Evolutionary conservation across 345 rosid species (phyloP).

Genomic region (Linum trigynum): DNA sequence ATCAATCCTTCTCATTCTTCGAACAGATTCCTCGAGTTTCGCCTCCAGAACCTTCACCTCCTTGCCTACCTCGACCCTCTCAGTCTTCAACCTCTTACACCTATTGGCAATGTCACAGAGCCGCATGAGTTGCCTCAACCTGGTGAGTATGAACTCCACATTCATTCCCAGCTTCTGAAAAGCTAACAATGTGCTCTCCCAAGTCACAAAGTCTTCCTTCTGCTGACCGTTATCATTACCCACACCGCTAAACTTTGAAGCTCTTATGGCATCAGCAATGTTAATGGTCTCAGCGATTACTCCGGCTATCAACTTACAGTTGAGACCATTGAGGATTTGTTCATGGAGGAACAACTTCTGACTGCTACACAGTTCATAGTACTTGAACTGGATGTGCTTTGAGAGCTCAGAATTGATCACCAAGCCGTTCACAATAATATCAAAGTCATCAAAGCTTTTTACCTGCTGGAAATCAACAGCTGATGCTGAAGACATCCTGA

Average conservation of each 20-base stretch:
- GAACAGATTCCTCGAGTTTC: neutral
- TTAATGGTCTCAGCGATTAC: neutral
- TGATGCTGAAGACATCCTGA: neutral
- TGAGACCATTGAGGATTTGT: neutral
- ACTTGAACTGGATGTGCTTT: neutral
- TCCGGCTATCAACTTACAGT: neutral
- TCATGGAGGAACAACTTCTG: neutral
- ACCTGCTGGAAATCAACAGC: slow-evolving; percentile 12
- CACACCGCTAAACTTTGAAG: neutral
- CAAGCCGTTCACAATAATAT: slow-evolving; percentile 3
- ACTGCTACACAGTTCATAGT: neutral
- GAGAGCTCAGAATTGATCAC: neutral
- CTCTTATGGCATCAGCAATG: neutral
- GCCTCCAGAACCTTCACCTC: neutral
- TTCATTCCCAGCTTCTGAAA: slow-evolving; percentile 1
- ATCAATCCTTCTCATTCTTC: too few relatives aligned
- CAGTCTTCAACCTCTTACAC: neutral
- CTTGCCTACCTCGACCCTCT: neutral
- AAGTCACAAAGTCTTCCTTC: neutral
- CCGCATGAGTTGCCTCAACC: neutral
- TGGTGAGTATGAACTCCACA: neutral
- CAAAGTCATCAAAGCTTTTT: slow-evolving; percentile 31
- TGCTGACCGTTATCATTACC: neutral
- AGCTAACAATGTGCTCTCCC: neutral
- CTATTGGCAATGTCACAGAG: neutral